These are phyloP conservation scores for Fusarium globosum DNA, from an alignment of 2,329 filamentous ascomycete species.

Conservation along the genomic window DNA sequence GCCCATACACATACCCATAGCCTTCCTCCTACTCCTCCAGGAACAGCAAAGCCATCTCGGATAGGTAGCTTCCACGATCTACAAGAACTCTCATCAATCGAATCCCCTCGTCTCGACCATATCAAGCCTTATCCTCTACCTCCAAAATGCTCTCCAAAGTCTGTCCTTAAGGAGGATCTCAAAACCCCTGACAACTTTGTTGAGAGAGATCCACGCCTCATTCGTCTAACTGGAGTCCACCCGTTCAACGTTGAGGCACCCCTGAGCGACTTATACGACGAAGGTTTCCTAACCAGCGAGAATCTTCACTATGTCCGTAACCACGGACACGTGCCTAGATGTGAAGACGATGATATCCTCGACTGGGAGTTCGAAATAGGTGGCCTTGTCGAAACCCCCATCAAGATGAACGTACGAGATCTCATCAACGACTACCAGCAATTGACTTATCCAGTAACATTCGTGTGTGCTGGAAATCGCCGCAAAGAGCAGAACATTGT, in stretches of 20 bases:
- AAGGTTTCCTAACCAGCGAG: constrained; percentile 86
- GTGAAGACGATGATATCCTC: constrained; percentile 76
- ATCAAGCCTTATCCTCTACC: constrained; percentile 70
- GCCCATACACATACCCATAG: constrained; percentile 34
- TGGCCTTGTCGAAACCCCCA: constrained; percentile 82
- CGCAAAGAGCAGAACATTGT: constrained; percentile 94
- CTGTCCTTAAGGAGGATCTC: constrained; percentile 78
- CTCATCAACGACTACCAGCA: constrained; percentile 81
- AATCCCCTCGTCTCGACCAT: constrained; percentile 7
- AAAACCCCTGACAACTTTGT: constrained; percentile 88
- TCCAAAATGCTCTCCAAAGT: constrained; percentile 68
- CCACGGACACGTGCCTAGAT: constrained; percentile 83
- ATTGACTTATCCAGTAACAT: constrained; percentile 85
- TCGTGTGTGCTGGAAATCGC: constrained; percentile 92
- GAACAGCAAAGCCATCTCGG: constrained; percentile 53
- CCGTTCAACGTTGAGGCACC: constrained; percentile 93
- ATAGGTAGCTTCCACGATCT: constrained; percentile 48
- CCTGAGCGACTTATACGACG: constrained; percentile 78
- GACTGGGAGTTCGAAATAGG: constrained; percentile 87
- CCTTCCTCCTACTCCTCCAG: constrained; percentile 55
- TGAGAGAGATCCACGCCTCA: constrained; percentile 80
- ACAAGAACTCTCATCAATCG: constrained; percentile 32
- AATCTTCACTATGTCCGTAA: constrained; percentile 94
- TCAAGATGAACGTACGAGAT: constrained; percentile 77
- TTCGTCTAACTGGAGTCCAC: constrained; percentile 87